Evolutionary conservation across 2,329 filamentous ascomycete species (phyloP).

Genomic region (Xylaria hypoxylon): DNA sequence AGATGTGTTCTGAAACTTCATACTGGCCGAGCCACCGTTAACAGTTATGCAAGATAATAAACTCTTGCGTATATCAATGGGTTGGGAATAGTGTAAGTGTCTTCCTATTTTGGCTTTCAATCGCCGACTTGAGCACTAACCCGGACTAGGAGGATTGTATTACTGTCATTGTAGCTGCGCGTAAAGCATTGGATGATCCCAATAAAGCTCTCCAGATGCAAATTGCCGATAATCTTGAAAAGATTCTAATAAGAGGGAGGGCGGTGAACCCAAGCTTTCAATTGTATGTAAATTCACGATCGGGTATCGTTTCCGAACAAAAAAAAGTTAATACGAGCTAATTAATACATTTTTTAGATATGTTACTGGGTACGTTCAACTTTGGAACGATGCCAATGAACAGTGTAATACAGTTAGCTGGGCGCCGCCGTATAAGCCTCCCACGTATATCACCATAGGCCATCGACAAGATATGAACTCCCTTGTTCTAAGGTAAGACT

Average conservation of each 20-base stretch:
- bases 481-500: not conserved
- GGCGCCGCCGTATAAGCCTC: constrained; percentile 5
- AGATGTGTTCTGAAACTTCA: not conserved
- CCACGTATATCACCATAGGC: not conserved
- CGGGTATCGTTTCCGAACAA: not conserved
- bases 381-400: constrained; percentile 6
- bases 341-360: not conserved
- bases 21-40: not conserved
- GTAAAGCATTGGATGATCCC: not conserved
- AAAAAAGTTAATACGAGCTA: not conserved
- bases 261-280: constrained; percentile 5
- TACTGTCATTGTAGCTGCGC: not conserved
- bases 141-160: not conserved
- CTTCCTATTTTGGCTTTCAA: not conserved
- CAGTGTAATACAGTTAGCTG: constrained; percentile 16
- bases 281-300: constrained; percentile 2
- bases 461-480: constrained; percentile 7
- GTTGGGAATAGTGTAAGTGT: constrained; percentile 2
- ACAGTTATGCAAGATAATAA: not conserved
- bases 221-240: not conserved
- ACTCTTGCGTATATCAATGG: constrained; percentile 16
- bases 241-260: not conserved
- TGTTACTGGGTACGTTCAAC: constrained; percentile 2
- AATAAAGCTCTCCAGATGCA: not conserved
- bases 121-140: not conserved